phyloP scores from a whole-genome alignment of 768 basidiomycete species.

The Coprinopsis cinerea region DNA sequence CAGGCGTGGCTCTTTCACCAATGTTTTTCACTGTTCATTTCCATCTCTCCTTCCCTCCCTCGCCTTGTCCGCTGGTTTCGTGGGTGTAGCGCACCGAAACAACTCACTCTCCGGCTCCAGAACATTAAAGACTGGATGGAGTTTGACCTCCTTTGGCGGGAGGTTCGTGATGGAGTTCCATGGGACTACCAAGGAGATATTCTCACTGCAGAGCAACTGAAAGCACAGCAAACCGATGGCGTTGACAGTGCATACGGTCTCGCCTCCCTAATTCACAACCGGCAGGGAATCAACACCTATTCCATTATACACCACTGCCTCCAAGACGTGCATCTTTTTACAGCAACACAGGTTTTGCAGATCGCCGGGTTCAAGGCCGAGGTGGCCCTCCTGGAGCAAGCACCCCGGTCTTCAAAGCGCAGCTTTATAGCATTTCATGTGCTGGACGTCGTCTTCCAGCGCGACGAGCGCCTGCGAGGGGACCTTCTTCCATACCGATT shows the following conservation, averaged over 20 bases:
- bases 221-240: background rate
- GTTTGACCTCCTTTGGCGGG: background rate
- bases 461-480: background rate
- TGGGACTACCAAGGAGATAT: background rate
- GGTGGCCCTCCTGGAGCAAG: background rate
- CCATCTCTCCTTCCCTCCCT: background rate
- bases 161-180: background rate
- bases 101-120: background rate
- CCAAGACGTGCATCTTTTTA: slow-evolving; percentile 18
- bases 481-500: background rate
- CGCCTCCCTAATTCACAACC: background rate
- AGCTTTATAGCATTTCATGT: background rate
- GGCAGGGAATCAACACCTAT: background rate
- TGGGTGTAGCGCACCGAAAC: background rate
- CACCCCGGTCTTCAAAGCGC: background rate
- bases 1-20: slow-evolving; percentile 20
- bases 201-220: background rate
- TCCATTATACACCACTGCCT: slow-evolving; percentile 20
- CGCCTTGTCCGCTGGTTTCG: background rate
- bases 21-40: slow-evolving; percentile 5
- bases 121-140: background rate
- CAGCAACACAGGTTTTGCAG: slow-evolving; percentile 10
- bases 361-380: background rate
- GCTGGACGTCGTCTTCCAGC: background rate
- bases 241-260: background rate